Percentiles rank a stretch among this genome's conserved stretches.
phyloP scores from a whole-genome alignment of 495 filamentous ascomycete species.

The Trichoderma gamsii region DNA sequence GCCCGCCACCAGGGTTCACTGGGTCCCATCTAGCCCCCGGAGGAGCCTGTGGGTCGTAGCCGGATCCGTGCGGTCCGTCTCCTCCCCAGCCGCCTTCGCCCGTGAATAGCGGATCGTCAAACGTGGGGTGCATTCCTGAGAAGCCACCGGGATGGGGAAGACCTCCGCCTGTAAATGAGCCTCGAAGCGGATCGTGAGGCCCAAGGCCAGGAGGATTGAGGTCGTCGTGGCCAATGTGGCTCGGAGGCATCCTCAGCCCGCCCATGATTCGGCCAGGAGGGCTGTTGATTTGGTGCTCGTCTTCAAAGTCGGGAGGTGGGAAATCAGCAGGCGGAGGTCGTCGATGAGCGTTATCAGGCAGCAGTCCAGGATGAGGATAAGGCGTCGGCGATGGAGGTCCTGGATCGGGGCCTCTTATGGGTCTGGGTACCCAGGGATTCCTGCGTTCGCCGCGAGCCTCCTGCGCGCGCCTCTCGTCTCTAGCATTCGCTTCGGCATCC shows the following conservation, averaged over 20 bases:
- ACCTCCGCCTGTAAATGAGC: constrained; percentile 47
- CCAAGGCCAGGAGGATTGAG: constrained; percentile 83
- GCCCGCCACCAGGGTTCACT: constrained; percentile 60
- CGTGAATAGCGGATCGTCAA: constrained; percentile 85
- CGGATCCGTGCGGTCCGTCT: constrained; percentile 21
- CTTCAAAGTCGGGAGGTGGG: constrained; percentile 83
- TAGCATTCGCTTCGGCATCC: constrained; percentile 24
- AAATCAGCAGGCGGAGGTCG: constrained; percentile 73
- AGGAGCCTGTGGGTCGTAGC: constrained; percentile 50
- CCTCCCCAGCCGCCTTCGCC: constrained; percentile 45
- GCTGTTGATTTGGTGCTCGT: constrained; percentile 79
- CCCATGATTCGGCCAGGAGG: constrained; percentile 44
- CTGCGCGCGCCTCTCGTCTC: constrained; percentile 28
- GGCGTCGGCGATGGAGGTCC: constrained; percentile 26
- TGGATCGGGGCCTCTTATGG: too few relatives aligned
- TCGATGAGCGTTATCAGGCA: constrained; percentile 54
- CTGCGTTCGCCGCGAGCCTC: constrained; percentile 27
- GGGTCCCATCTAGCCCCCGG: constrained; percentile 71
- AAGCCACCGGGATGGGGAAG: constrained; percentile 48
- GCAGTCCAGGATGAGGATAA: constrained; percentile 44
- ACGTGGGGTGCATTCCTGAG: constrained; percentile 91
- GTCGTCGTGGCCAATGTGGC: constrained; percentile 74
- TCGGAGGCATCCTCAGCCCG: constrained; percentile 32
- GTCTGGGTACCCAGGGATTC: too few relatives aligned
- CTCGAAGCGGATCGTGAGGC: constrained; percentile 72